Conservation (phyloP, 2,329 filamentous ascomycete genomes). For the Claviceps sp. region DNA sequence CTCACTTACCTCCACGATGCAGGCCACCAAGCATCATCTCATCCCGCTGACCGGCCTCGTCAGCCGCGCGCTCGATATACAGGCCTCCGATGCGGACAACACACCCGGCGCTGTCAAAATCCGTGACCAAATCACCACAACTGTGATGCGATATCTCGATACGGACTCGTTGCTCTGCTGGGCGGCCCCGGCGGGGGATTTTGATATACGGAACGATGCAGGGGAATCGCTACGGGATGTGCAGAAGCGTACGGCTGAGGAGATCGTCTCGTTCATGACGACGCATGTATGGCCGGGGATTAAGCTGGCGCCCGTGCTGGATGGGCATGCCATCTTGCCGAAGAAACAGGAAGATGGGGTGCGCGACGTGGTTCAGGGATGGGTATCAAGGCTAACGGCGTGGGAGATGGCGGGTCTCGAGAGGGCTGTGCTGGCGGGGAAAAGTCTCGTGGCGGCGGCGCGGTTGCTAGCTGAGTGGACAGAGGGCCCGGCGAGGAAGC, state of each 20-base stretch:
- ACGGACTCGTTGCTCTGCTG: slow-evolving; percentile 92
- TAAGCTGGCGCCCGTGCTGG: slow-evolving; percentile 66
- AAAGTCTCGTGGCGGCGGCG: slow-evolving; percentile 68
- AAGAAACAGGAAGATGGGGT: slow-evolving; percentile 59
- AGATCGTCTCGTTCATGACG: slow-evolving; percentile 59
- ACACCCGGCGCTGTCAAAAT: slow-evolving; percentile 32
- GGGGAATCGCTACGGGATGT: slow-evolving; percentile 52
- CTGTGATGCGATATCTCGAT: slow-evolving; percentile 72
- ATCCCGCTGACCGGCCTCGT: slow-evolving; percentile 81
- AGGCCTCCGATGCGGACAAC: slow-evolving; percentile 42
- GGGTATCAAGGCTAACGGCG: slow-evolving; percentile 57
- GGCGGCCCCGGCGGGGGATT: slow-evolving; percentile 44
- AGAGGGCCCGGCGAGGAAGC: slow-evolving; percentile 47
- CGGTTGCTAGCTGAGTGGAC: slow-evolving; percentile 81
- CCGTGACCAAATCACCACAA: slow-evolving; percentile 49
- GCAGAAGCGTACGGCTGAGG: slow-evolving; percentile 56
- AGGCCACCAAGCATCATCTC: slow-evolving; percentile 74
- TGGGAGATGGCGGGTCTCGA: slow-evolving; percentile 85
- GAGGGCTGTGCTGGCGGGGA: slow-evolving; percentile 68
- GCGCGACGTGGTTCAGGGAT: slow-evolving; percentile 62
- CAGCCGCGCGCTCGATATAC: slow-evolving; percentile 73
- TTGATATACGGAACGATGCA: slow-evolving; percentile 30
- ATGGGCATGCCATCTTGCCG: slow-evolving; percentile 63
- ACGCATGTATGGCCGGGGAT: slow-evolving; percentile 73
- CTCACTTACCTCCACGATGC: slow-evolving; percentile 62